These are phyloP conservation scores for Thuidium tamariscinum DNA, from an alignment of 225 moss, liverwort and hornwort genomes.

Conservation along the genomic window DNA sequence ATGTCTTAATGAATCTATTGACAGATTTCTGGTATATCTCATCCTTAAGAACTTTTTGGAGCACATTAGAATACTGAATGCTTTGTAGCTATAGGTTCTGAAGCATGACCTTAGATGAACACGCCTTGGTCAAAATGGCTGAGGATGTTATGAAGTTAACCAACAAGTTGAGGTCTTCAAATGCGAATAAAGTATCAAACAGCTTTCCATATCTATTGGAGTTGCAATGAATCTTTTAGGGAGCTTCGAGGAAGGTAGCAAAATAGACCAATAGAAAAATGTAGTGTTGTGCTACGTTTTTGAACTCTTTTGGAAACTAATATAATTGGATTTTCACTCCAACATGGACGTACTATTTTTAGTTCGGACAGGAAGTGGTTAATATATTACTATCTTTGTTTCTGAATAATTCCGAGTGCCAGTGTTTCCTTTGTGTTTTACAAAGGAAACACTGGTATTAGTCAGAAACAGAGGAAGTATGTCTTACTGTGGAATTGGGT, in stretches of 20 bases:
- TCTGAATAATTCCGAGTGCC: too few species aligned
- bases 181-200: neutral
- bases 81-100: neutral
- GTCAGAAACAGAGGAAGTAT: neutral
- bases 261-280: neutral
- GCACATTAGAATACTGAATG: neutral
- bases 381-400: neutral
- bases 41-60: neutral
- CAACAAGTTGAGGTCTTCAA: neutral
- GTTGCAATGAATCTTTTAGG: neutral
- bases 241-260: neutral
- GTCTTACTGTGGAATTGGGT: neutral
- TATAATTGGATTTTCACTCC: neutral
- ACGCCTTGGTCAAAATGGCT: neutral
- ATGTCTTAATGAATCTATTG: neutral
- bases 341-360: neutral
- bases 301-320: neutral
- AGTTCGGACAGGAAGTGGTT: neutral
- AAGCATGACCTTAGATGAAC: neutral
- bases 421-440: too few species aligned
- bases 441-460: too few species aligned
- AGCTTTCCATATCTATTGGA: neutral
- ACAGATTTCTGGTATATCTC: neutral
- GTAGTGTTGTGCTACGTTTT: neutral
- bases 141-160: neutral